Percentiles rank a stretch among this genome's conserved stretches.
Evolutionary conservation across 108 stramenopile species (phyloP).

Genomic region (Nitzschia inconspicua): DNA sequence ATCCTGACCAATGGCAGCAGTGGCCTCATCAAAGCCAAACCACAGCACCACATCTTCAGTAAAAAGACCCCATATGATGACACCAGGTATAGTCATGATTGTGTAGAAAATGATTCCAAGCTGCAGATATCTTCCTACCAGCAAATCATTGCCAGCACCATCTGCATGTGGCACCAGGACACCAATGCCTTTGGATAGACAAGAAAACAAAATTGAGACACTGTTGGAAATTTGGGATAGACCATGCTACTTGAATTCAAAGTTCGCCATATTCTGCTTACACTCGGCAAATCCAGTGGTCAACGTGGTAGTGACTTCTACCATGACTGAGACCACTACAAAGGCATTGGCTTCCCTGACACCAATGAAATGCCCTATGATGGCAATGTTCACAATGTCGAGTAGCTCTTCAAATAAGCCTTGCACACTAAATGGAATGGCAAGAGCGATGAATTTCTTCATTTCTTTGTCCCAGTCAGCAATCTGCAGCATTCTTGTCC

Average conservation of each 20-base stretch:
- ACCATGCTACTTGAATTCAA: neutral
- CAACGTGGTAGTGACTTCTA: conserved; percentile 18
- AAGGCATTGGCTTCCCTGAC: conserved; percentile 42
- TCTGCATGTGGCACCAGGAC: conserved; percentile 52
- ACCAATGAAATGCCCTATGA: conserved; percentile 50
- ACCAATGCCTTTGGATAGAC: conserved; percentile 1
- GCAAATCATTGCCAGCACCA: conserved; percentile 49
- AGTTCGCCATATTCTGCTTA: neutral
- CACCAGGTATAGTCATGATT: conserved; percentile 24
- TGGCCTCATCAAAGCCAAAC: conserved; percentile 48
- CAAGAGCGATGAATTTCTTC: conserved; percentile 24
- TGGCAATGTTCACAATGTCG: conserved; percentile 34
- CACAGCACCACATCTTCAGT: conserved; percentile 38
- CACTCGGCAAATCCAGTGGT: conserved; percentile 13
- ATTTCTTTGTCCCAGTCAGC: conserved; percentile 40
- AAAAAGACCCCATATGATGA: conserved; percentile 31
- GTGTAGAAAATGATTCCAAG: conserved; percentile 38
- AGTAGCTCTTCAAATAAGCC: conserved; percentile 19
- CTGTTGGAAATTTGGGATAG: neutral
- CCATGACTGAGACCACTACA: conserved; percentile 25
- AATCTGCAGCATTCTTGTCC: conserved; percentile 9
- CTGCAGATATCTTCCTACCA: conserved; percentile 63
- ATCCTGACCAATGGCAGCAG: conserved; percentile 36
- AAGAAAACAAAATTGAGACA: too few species aligned
- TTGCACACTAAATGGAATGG: conserved; percentile 34